Evolutionary conservation across 345 rosid genomes (phyloP).

Genomic region (Hirschfeldia incana): DNA sequence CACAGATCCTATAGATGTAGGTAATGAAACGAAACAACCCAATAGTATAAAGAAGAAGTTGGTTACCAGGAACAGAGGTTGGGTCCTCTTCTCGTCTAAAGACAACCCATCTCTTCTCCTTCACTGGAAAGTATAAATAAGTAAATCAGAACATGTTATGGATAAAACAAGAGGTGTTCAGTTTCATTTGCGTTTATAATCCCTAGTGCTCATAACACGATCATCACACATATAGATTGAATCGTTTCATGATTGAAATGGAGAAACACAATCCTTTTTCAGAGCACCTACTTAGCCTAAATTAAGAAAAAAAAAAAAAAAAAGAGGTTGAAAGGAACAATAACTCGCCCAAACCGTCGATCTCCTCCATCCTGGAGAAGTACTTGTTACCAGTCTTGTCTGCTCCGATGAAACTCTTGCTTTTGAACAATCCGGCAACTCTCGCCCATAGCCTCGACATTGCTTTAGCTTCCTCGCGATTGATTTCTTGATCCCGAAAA

Average conservation of each 20-base stretch:
- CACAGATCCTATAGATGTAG: background rate
- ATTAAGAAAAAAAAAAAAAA: background rate
- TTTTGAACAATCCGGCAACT: constrained; percentile 64
- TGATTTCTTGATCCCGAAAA: background rate
- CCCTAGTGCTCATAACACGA: background rate
- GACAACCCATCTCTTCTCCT: constrained; percentile 93
- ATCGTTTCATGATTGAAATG: background rate
- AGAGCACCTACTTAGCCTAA: background rate
- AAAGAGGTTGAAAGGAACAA: background rate
- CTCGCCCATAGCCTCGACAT: constrained; percentile 81
- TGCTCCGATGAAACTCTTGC: constrained; percentile 51
- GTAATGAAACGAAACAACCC: constrained; percentile 9
- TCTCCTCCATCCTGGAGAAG: constrained; percentile 72
- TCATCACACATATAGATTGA: background rate
- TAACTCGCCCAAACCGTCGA: constrained; percentile 57
- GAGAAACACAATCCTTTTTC: background rate
- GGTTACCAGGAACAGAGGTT: constrained; percentile 77
- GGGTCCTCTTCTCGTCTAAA: constrained; percentile 92
- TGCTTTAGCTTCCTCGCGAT: constrained; percentile 10
- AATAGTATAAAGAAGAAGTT: background rate
- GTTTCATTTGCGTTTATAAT: background rate
- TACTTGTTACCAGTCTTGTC: constrained; percentile 85
- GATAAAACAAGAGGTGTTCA: background rate
- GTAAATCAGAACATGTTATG: constrained; percentile 16
- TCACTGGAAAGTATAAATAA: constrained; percentile 53